Evolutionary conservation across 495 filamentous ascomycete genomes (phyloP).

Genomic region (Lasiosphaeris hirsuta): DNA sequence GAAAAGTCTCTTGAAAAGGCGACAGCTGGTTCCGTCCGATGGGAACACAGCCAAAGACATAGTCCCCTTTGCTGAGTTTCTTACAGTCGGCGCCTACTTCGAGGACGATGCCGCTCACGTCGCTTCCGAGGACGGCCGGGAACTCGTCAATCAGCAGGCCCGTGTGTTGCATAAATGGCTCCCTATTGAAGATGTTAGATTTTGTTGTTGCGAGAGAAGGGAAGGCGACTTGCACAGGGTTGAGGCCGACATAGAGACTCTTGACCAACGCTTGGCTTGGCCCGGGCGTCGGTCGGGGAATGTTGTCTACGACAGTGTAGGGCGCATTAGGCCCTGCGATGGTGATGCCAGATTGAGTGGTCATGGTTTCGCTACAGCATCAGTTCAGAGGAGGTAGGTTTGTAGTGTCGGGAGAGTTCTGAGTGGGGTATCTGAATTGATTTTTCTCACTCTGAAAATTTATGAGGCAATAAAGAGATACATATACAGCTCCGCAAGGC

Average conservation of each 20-base stretch:
- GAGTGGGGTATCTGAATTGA: too few relatives aligned
- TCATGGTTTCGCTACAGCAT: conserved; percentile 12
- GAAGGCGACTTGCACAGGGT: conserved; percentile 29
- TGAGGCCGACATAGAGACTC: conserved; percentile 54
- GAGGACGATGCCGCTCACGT: conserved; percentile 63
- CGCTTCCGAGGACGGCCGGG: conserved; percentile 54
- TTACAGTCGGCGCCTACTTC: conserved; percentile 50
- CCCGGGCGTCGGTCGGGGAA: conserved; percentile 29
- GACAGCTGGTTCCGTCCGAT: conserved; percentile 36
- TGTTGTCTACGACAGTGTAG: conserved; percentile 19
- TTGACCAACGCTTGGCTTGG: conserved; percentile 56
- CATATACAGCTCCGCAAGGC: too few relatives aligned
- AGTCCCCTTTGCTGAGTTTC: conserved; percentile 35
- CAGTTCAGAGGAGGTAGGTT: too few relatives aligned
- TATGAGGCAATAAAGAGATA: too few relatives aligned
- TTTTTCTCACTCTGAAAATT: too few relatives aligned
- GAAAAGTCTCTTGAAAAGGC: conserved; percentile 47
- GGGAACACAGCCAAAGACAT: conserved; percentile 41
- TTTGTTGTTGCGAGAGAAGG: neutral
- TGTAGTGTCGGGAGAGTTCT: too few relatives aligned
- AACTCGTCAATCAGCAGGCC: conserved; percentile 20
- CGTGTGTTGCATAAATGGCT: conserved; percentile 21
- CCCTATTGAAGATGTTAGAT: conserved; percentile 5
- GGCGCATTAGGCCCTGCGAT: conserved; percentile 17
- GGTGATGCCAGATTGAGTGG: conserved; percentile 24